Evolutionary conservation across 2,329 filamentous ascomycete genomes (phyloP).

Genomic region (Calonectria honghensis): DNA sequence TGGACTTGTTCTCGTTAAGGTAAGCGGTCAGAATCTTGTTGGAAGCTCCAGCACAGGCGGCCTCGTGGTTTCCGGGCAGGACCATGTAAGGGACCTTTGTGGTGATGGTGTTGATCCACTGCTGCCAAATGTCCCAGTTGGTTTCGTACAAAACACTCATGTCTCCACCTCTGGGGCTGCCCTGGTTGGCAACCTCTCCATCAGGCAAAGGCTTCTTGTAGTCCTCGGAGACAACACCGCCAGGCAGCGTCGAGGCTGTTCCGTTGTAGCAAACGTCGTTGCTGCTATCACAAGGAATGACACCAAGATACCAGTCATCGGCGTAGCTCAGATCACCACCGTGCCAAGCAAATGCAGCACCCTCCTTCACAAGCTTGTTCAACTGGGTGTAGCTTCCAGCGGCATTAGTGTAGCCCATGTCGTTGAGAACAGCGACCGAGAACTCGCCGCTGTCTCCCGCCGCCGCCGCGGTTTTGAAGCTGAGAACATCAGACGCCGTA

Average conservation of each 20-base stretch:
- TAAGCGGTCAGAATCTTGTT: conserved; percentile 67
- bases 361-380: conserved; percentile 17
- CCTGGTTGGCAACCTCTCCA: conserved; percentile 67
- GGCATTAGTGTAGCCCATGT: conserved; percentile 23
- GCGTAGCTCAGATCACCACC: conserved; percentile 14
- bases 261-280: conserved; percentile 21
- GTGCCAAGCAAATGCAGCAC: conserved; percentile 11
- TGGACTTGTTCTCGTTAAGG: conserved; percentile 64
- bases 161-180: conserved; percentile 67
- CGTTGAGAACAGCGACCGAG: not conserved
- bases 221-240: conserved; percentile 52
- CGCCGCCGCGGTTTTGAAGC: conserved; percentile 2
- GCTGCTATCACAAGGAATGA: conserved; percentile 6
- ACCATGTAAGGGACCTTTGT: conserved; percentile 69
- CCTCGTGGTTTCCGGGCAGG: conserved; percentile 71
- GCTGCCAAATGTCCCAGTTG: conserved; percentile 72
- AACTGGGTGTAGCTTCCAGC: conserved; percentile 2
- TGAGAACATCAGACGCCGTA: conserved; percentile 9
- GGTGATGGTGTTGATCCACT: conserved; percentile 66
- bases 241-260: not conserved
- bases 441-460: conserved; percentile 7
- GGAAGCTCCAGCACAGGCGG: conserved; percentile 66
- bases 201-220: conserved; percentile 66
- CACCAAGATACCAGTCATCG: conserved; percentile 8
- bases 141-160: conserved; percentile 69